Evolutionary conservation across 2,329 filamentous ascomycete species (phyloP), one percentile per base, ranked within the genome.

Genomic region (Sphaerulina musiva): DNA sequence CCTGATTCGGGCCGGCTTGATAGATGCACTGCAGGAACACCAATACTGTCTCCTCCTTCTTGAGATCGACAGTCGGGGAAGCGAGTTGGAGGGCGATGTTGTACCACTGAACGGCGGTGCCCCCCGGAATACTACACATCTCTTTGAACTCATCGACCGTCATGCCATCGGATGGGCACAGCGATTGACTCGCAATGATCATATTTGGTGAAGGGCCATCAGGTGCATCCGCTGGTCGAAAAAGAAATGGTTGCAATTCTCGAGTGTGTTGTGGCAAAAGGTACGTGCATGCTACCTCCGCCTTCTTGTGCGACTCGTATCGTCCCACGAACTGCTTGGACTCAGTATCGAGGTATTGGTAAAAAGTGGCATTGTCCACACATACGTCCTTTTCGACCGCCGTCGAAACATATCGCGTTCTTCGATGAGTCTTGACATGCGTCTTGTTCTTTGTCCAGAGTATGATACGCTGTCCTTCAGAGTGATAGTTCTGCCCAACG

Each of bases 11-110:
- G 0, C 85, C 85, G 1, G 73, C 75, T 58, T 87, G 78, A 0
- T 78, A 57, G 0, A 76, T 70, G 1, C 87, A 68, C 7, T 80
- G 77, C 1, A 70, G 68, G 1, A 87, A 63, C 0, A 85, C 59
- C 0, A 70, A 55, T 31, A 73, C 72, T 0, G 79, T 79, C 0
- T 76, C 72, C 31, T 80, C 74, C 0, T 74, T 76, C 31, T 78
- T 80, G 56, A 87, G 80, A 57, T 86, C 85, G 2, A 89, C 48
- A 55, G 46, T 80, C 68, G 78, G 74, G 0, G 76, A 74, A 0
- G 72, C 78, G 2, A 83, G 62, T 56, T 82, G 78, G 0, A 73
- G 56, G 0, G 81, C 60, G 0, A 83, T 69, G 2, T 72, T 69
- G 1, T 70, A 64, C 77, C 79, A 80, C 5, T 78, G 71, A 1